These are phyloP conservation scores for Incumbomyces lentus DNA, from an alignment of 2,329 filamentous ascomycete genomes.

Conservation along the genomic window DNA sequence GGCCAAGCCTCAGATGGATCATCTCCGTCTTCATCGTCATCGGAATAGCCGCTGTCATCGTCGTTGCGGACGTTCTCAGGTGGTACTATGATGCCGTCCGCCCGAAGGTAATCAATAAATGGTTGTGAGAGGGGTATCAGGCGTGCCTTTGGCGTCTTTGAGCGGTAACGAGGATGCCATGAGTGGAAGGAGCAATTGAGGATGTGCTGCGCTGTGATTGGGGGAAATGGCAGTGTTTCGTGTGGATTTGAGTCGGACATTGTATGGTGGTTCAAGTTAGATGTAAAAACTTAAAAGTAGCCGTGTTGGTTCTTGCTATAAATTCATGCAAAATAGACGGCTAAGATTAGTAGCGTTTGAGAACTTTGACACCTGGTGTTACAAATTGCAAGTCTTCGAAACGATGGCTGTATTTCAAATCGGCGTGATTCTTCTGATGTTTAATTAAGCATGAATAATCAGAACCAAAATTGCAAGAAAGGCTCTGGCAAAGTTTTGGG, in stretches of 20 bases:
- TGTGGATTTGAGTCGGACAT: conserved; percentile 7
- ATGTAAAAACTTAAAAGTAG: too few species aligned
- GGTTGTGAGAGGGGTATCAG: conserved; percentile 65
- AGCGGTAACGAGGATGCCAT: conserved; percentile 78
- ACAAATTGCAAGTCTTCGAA: too few species aligned
- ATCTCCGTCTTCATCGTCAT: conserved; percentile 41
- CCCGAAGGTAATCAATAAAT: conserved; percentile 78
- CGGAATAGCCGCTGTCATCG: conserved; percentile 40
- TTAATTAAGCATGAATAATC: too few species aligned
- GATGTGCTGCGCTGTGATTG: conserved; percentile 75
- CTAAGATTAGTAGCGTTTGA: too few species aligned
- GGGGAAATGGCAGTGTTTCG: conserved; percentile 58
- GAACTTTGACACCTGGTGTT: too few species aligned
- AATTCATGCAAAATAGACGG: too few species aligned
- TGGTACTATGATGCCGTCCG: conserved; percentile 81
- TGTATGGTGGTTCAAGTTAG: not conserved
- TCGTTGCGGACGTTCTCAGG: conserved; percentile 28
- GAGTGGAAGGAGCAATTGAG: conserved; percentile 87
- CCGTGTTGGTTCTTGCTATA: too few species aligned
- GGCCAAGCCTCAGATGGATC: conserved; percentile 49
- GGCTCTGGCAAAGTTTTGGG: too few species aligned
- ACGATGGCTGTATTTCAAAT: too few species aligned
- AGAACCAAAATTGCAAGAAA: too few species aligned
- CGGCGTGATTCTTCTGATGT: too few species aligned
- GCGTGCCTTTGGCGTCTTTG: conserved; percentile 72